phyloP scores from a whole-genome alignment of 345 rosid genomes.

The Brassica napus region Da-Ae NC_063448.1:18444001-18444500 shows the following conservation, averaged over 20 bases:
- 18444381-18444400: constrained; percentile 7
- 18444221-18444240: neutral
- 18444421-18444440: neutral
- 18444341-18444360: neutral
- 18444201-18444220: neutral
- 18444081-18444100: neutral
- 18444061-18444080: neutral
- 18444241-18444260: neutral
- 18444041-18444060: neutral
- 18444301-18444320: neutral
- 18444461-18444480: neutral
- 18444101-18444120: neutral
- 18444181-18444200: neutral
- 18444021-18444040: neutral
- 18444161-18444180: neutral
- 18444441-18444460: neutral
- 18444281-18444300: neutral
- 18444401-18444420: constrained; percentile 18
- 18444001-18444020: constrained; percentile 3
- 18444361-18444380: neutral
- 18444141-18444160: neutral
- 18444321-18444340: neutral
- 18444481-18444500: neutral
- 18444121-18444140: neutral
- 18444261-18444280: neutral